Evolutionary conservation across 345 rosid genomes (phyloP), one percentile per base, ranked within the genome.

Genomic region (Acer yangbiense): DNA sequence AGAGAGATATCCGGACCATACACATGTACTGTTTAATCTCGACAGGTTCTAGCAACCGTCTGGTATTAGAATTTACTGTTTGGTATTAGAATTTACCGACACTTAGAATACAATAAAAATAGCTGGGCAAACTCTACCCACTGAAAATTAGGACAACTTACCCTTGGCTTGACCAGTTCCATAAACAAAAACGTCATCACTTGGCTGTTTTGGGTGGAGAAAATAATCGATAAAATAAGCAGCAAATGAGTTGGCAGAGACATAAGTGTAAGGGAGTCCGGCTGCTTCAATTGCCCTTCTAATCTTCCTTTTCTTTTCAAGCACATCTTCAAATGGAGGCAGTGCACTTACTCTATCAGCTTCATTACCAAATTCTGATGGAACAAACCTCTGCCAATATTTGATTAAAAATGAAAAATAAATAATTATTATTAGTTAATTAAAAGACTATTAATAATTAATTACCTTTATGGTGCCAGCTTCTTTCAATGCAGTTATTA

Each of bases 311-410:
- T 85, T 83, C 62, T 74, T 81, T 11, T 17, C 81, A 16, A 83
- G 75, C 69, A 83, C 4, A 1, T 76, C 72, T 68, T 85, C 81
- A 21, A 83, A 78, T 0, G 86, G 83, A 23, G 82, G 77, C 35
- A 83, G 57, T 18, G 73, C 81, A 3, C 71, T 78, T 18, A 76
- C 80, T 44, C 86, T 69, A 23, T 86, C 88, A 9, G 71, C 86
- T n/a, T 86, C 88, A 6, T 78, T 83, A 2, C 88, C 88, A 41
- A 60, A 86, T 70, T 86, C 86, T 48, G 88, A 86, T 2, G 88
- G 88, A 21, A 86, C 72, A 77, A 86, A 86, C 55, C 86, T 86
- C 25, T 25, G 25, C 25, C 0, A n/a, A n/a, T n/a, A n/a, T n/a
- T n/a, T n/a, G n/a, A n/a, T n/a, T n/a, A n/a, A n/a, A n/a, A n/a